Conservation (phyloP, 2,329 filamentous ascomycete genomes). For the Diaporthe batatas region DNA sequence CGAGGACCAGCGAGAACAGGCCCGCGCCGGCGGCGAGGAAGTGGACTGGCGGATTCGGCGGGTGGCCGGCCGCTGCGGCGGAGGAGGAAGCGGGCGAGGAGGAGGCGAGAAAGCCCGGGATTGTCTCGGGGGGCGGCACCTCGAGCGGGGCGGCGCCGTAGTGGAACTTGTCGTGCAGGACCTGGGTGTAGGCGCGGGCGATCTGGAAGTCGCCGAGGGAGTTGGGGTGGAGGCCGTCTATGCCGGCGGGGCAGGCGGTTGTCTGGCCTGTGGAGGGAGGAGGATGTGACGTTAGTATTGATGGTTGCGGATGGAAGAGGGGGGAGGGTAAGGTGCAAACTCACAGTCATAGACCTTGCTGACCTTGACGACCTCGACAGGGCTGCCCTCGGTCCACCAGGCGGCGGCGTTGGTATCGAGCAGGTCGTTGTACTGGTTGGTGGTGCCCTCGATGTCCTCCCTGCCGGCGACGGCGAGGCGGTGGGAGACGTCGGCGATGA, state of each 20-base stretch:
- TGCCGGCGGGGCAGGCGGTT: slow-evolving; percentile 48
- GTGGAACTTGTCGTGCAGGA: slow-evolving; percentile 47
- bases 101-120: slow-evolving; percentile 5
- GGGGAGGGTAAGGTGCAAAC: neutral
- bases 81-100: neutral
- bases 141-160: slow-evolving; percentile 45
- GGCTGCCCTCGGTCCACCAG: slow-evolving; percentile 49
- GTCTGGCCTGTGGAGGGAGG: slow-evolving; percentile 40
- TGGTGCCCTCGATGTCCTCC: slow-evolving; percentile 46
- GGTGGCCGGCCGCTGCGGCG: neutral
- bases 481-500: slow-evolving; percentile 51
- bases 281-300: too few species aligned
- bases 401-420: slow-evolving; percentile 44
- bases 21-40: slow-evolving; percentile 26
- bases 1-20: slow-evolving; percentile 17
- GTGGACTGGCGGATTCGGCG: neutral
- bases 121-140: slow-evolving; percentile 43
- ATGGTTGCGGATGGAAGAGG: too few species aligned
- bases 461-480: slow-evolving; percentile 45
- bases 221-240: slow-evolving; percentile 59
- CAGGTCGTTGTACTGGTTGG: slow-evolving; percentile 48
- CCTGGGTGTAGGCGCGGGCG: slow-evolving; percentile 54
- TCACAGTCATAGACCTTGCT: slow-evolving; percentile 50
- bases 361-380: slow-evolving; percentile 51
- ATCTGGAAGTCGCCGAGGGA: slow-evolving; percentile 57